Evolutionary conservation across 257 asterid species (phyloP).

Genomic region (Ballota nigra): DNA sequence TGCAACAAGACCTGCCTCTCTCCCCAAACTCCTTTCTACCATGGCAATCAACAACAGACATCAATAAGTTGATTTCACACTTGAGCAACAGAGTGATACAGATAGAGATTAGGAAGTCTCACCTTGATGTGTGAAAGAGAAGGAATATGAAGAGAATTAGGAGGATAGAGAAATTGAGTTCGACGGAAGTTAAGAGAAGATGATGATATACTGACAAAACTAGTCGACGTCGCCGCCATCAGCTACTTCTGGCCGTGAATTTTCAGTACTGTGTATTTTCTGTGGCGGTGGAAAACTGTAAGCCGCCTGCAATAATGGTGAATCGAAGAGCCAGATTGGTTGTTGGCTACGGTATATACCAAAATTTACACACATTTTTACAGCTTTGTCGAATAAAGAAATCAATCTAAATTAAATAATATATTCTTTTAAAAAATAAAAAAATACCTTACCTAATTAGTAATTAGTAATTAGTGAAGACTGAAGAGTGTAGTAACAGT

Average conservation of each 20-base stretch:
- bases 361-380: neutral
- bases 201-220: conserved; percentile 40
- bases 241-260: conserved; percentile 17
- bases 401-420: neutral
- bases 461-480: too few relatives aligned
- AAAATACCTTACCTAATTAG: too few relatives aligned
- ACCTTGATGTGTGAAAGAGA: conserved; percentile 46
- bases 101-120: conserved; percentile 22
- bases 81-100: neutral
- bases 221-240: conserved; percentile 35
- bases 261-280: conserved; percentile 1
- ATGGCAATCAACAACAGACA: conserved; percentile 14
- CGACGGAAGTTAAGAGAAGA: conserved; percentile 31
- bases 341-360: neutral
- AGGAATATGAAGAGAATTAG: conserved; percentile 12
- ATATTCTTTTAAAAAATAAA: too few relatives aligned
- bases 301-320: neutral
- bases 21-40: conserved; percentile 38
- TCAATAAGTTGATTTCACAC: conserved; percentile 13
- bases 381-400: too few relatives aligned
- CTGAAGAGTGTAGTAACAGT: too few relatives aligned
- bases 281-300: conserved; percentile 9
- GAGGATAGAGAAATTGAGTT: conserved; percentile 25
- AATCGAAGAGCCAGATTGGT: neutral
- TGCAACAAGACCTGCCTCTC: conserved; percentile 41